These are phyloP conservation scores for Botryotinia calthae DNA, from an alignment of 2,329 filamentous ascomycete species.

Conservation along the genomic window DNA sequence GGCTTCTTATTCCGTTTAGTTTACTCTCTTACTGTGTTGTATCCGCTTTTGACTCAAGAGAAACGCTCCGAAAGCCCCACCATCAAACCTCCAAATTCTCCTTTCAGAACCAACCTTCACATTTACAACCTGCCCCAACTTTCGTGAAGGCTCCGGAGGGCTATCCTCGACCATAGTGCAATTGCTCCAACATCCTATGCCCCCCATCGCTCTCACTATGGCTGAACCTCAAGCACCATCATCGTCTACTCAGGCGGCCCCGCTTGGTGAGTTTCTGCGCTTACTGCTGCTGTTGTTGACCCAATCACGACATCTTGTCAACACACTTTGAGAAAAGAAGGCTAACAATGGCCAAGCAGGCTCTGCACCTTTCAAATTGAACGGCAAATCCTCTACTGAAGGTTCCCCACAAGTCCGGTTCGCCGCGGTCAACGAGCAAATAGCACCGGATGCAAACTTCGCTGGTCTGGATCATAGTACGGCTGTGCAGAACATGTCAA, in stretches of 20 bases:
- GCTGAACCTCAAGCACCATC: conserved; percentile 25
- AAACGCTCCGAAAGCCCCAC: conserved; percentile 24
- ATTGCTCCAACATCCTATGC: conserved; percentile 12
- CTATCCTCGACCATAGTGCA: conserved; percentile 21
- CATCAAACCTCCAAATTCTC: conserved; percentile 23
- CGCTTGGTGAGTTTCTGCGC: conserved; percentile 31
- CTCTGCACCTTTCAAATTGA: conserved; percentile 17
- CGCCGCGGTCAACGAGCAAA: conserved; percentile 68
- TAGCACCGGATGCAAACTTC: conserved; percentile 49
- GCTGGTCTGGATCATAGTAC: conserved; percentile 30
- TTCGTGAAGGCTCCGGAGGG: conserved; percentile 22
- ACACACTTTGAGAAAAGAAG: too few species aligned
- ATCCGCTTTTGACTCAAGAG: conserved; percentile 20
- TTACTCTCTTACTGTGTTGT: neutral
- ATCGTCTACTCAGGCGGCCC: conserved; percentile 21
- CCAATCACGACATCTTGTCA: conserved; percentile 23
- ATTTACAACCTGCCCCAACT: conserved; percentile 7
- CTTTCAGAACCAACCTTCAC: conserved; percentile 20
- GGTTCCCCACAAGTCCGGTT: conserved; percentile 62
- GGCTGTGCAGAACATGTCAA: conserved; percentile 27
- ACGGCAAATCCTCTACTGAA: conserved; percentile 25
- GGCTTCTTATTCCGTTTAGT: conserved; percentile 17
- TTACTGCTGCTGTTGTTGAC: conserved; percentile 25
- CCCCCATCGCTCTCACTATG: conserved; percentile 24
- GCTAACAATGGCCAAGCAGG: conserved; percentile 9